phyloP scores from a whole-genome alignment of 2,329 filamentous ascomycete genomes.

The Aspergillus pseudoglaucus region DNA sequence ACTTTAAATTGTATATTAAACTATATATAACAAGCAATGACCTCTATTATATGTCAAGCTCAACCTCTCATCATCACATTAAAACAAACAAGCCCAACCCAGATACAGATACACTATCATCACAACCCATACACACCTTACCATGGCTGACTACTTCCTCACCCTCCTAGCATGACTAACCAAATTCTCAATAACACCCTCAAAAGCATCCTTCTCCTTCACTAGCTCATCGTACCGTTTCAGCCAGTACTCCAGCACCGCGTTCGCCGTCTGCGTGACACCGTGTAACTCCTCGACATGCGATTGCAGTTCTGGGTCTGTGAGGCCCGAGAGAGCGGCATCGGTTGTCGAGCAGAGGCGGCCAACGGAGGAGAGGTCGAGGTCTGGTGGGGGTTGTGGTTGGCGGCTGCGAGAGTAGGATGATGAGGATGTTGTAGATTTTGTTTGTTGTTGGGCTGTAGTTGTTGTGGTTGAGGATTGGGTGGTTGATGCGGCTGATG shows the following conservation, averaged over 20 bases:
- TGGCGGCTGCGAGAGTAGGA: slow-evolving; percentile 34
- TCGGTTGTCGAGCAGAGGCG: slow-evolving; percentile 79
- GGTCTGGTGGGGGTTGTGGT: slow-evolving; percentile 62
- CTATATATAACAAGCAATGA: neutral
- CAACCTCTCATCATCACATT: neutral
- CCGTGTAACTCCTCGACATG: slow-evolving; percentile 66
- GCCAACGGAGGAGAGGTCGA: slow-evolving; percentile 72
- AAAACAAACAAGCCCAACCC: neutral
- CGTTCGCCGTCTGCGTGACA: slow-evolving; percentile 64
- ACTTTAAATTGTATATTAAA: neutral
- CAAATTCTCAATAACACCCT: slow-evolving; percentile 93
- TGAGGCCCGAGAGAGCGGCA: slow-evolving; percentile 73
- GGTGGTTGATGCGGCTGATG: slow-evolving; percentile 20
- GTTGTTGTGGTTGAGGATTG: slow-evolving; percentile 17
- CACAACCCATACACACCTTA: neutral
- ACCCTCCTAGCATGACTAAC: slow-evolving; percentile 86
- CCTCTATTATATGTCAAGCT: no score
- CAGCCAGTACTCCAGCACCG: slow-evolving; percentile 82
- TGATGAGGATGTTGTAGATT: slow-evolving; percentile 23
- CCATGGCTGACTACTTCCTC: slow-evolving; percentile 59
- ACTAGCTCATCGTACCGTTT: slow-evolving; percentile 78
- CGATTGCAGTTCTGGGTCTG: slow-evolving; percentile 63
- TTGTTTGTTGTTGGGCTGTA: neutral
- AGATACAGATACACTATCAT: neutral
- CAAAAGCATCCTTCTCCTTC: slow-evolving; percentile 86